Conservation (phyloP, 257 asterid genomes). For the Buddleja alternifolia region DNA sequence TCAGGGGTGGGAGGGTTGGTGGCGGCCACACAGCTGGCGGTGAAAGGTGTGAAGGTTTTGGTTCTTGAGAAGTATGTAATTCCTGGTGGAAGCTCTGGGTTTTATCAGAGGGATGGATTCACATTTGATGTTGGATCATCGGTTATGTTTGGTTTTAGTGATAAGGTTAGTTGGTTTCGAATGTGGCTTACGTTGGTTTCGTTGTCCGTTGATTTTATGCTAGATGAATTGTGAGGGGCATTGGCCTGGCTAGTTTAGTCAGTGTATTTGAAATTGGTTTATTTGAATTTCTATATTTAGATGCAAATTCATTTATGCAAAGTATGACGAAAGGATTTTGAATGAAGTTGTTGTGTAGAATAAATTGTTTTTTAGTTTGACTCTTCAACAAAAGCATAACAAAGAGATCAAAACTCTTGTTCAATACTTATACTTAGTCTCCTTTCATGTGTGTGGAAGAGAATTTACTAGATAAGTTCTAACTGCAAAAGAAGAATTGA, state of each 20-base stretch:
- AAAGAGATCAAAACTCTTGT: background rate
- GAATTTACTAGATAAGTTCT: background rate
- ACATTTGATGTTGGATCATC: slow-evolving; percentile 97
- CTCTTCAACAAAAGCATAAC: background rate
- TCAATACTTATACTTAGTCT: background rate
- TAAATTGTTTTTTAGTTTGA: background rate
- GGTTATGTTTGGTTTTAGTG: slow-evolving; percentile 98
- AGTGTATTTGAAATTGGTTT: too few relatives aligned
- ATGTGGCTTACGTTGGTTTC: background rate
- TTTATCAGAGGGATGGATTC: slow-evolving; percentile 82
- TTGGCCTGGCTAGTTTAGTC: background rate
- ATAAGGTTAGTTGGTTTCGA: slow-evolving; percentile 65
- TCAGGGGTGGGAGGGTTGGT: slow-evolving; percentile 98
- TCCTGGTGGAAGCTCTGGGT: slow-evolving; percentile 99
- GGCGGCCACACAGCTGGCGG: slow-evolving; percentile 94
- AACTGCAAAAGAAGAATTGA: background rate
- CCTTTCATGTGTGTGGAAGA: background rate
- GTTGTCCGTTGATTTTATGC: background rate
- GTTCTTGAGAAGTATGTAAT: slow-evolving; percentile 93
- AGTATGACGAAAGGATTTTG: slow-evolving; percentile 3
- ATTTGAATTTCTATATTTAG: background rate
- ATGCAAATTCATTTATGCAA: background rate
- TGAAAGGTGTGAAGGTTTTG: slow-evolving; percentile 88
- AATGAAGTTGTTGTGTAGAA: background rate
- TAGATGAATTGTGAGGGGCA: slow-evolving; percentile 1